A percentile compares a stretch with the other conserved stretches of the same genome.
phyloP scores from a whole-genome alignment of 257 asterid genomes.

The Capsicum baccatum region DNA sequence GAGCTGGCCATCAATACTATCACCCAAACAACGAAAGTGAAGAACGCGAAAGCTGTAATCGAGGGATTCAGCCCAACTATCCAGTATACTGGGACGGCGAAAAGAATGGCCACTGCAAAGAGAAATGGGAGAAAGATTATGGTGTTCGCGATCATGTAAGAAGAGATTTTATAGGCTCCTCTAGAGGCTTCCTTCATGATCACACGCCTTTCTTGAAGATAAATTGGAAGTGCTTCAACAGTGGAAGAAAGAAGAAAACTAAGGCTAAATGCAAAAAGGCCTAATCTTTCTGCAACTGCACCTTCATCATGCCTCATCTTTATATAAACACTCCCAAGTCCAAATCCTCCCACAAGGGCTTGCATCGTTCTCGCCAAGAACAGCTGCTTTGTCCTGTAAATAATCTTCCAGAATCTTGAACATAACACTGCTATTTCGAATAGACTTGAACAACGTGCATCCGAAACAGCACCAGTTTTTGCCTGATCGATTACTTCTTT shows the following conservation, averaged over 20 bases:
- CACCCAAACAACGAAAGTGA: slow-evolving; percentile 70
- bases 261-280: slow-evolving; percentile 81
- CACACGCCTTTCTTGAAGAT: slow-evolving; percentile 81
- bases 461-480: not conserved
- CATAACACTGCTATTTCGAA: slow-evolving; percentile 67
- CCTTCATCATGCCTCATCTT: slow-evolving; percentile 64
- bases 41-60: slow-evolving; percentile 60
- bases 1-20: slow-evolving; percentile 92
- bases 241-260: slow-evolving; percentile 92
- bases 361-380: slow-evolving; percentile 85
- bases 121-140: slow-evolving; percentile 73
- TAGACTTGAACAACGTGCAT: slow-evolving; percentile 31
- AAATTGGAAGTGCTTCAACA: slow-evolving; percentile 88
- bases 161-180: slow-evolving; percentile 72
- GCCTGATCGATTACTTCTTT: slow-evolving; percentile 19
- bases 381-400: slow-evolving; percentile 88
- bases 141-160: slow-evolving; percentile 80
- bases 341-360: slow-evolving; percentile 83
- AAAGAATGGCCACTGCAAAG: slow-evolving; percentile 70
- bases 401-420: slow-evolving; percentile 72
- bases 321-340: slow-evolving; percentile 75
- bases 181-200: slow-evolving; percentile 84
- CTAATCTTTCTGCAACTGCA: slow-evolving; percentile 77
- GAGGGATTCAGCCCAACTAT: slow-evolving; percentile 87
- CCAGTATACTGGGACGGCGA: slow-evolving; percentile 82